Evolutionary conservation across 352 stramenopile genomes (phyloP).

Genomic region (Saprolegnia diclina): DNA sequence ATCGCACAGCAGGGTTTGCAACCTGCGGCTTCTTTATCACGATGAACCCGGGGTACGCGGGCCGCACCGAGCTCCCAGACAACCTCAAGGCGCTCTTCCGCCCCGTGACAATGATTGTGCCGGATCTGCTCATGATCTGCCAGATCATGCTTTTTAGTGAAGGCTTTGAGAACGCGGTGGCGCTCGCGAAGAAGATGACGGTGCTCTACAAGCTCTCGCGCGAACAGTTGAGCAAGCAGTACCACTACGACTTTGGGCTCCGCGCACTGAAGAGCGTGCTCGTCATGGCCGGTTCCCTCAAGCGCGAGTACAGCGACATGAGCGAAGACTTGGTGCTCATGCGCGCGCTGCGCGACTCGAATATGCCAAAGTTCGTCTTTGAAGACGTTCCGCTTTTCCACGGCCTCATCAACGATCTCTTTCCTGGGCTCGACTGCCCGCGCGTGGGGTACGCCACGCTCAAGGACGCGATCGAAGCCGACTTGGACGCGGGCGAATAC

Average conservation of each 20-base stretch:
- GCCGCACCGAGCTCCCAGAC: slow-evolving; percentile 87
- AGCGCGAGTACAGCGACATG: slow-evolving; percentile 90
- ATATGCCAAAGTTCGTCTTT: slow-evolving; percentile 97
- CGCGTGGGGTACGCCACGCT: slow-evolving; percentile 89
- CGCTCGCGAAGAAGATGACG: slow-evolving; percentile 90
- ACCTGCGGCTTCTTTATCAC: slow-evolving; percentile 94
- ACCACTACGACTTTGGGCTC: slow-evolving; percentile 95
- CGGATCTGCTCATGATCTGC: slow-evolving; percentile 88
- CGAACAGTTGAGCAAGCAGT: slow-evolving; percentile 93
- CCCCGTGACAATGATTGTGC: slow-evolving; percentile 92
- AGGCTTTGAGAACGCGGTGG: slow-evolving; percentile 88
- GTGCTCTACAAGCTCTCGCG: slow-evolving; percentile 94
- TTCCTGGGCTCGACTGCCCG: slow-evolving; percentile 90
- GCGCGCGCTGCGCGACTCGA: slow-evolving; percentile 91
- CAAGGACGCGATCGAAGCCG: slow-evolving; percentile 81
- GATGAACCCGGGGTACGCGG: slow-evolving; percentile 92
- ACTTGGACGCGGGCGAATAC: slow-evolving; percentile 82
- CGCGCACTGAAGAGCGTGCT: slow-evolving; percentile 91
- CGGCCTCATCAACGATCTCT: slow-evolving; percentile 93
- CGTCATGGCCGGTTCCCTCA: slow-evolving; percentile 91
- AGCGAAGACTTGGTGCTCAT: slow-evolving; percentile 94
- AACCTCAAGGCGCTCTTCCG: slow-evolving; percentile 92
- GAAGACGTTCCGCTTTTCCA: slow-evolving; percentile 93
- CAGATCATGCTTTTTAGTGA: slow-evolving; percentile 94
- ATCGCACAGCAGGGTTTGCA: slow-evolving; percentile 88